Conservation (phyloP, 2,329 filamentous ascomycete genomes). For the Trichoderma koningiopsis region DNA sequence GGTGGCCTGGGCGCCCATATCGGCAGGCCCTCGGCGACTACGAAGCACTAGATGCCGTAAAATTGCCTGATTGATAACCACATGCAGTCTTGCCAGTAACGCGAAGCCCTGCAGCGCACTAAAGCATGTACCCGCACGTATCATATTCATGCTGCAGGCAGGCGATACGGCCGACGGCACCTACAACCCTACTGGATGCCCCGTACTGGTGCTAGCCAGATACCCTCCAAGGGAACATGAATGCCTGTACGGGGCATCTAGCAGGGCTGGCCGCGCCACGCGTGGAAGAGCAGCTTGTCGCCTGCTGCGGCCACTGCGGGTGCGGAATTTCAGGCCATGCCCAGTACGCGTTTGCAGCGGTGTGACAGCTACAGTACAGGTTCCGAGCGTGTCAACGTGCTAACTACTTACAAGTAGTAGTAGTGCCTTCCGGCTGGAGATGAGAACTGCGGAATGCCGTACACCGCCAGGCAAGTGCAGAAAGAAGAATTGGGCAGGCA, state of each 20-base stretch:
- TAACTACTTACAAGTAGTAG: background rate
- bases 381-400: background rate
- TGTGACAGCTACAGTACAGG: background rate
- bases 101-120: background rate
- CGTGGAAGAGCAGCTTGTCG: constrained; percentile 14
- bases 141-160: background rate
- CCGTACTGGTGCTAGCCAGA: background rate
- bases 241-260: background rate
- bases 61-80: background rate
- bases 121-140: background rate
- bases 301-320: background rate
- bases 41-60: background rate
- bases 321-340: background rate
- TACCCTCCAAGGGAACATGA: background rate
- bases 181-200: background rate
- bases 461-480: background rate
- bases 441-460: background rate
- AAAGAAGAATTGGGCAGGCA: background rate
- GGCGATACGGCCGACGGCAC: background rate
- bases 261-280: constrained; percentile 3
- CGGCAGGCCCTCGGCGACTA: background rate
- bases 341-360: background rate
- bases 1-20: background rate
- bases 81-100: background rate
- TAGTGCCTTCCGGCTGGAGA: background rate